phyloP scores from a whole-genome alignment of 2,329 filamentous ascomycete species.

The Ambrosiella xylebori region DNA sequence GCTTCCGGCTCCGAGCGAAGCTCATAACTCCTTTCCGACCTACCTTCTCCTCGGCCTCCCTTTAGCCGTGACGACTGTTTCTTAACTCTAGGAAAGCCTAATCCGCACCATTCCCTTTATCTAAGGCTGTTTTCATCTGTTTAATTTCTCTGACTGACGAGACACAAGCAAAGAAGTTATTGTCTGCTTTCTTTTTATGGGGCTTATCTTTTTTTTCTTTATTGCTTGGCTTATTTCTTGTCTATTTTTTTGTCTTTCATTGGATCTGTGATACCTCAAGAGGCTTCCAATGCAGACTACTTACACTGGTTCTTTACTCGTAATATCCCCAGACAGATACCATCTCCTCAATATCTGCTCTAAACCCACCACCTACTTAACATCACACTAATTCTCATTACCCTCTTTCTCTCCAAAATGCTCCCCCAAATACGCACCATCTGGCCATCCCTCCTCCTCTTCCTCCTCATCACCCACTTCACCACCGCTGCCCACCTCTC shows the following conservation, averaged over 20 bases:
- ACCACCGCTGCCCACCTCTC: constrained; percentile 19
- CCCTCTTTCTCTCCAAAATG: neutral
- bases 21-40: neutral
- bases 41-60: neutral
- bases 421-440: constrained; percentile 1
- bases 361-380: neutral
- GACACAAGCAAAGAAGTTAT: too few species aligned
- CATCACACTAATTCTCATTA: neutral
- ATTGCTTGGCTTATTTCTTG: neutral
- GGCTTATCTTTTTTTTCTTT: neutral
- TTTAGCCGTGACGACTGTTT: neutral
- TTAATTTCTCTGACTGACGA: neutral
- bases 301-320: too few species aligned
- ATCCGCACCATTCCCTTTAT: neutral
- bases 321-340: too few species aligned
- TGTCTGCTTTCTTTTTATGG: too few species aligned
- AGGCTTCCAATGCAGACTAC: neutral
- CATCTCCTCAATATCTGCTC: too few species aligned
- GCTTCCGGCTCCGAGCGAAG: neutral
- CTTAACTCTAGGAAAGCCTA: neutral
- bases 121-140: neutral
- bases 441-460: constrained; percentile 20
- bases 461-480: constrained; percentile 23
- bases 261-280: neutral
- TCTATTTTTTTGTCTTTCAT: neutral